A percentile compares a stretch with the other conserved stretches of the same genome.
Evolutionary conservation across 306 rosid genomes (phyloP).

Genomic region (Rubus parviflorus): DNA sequence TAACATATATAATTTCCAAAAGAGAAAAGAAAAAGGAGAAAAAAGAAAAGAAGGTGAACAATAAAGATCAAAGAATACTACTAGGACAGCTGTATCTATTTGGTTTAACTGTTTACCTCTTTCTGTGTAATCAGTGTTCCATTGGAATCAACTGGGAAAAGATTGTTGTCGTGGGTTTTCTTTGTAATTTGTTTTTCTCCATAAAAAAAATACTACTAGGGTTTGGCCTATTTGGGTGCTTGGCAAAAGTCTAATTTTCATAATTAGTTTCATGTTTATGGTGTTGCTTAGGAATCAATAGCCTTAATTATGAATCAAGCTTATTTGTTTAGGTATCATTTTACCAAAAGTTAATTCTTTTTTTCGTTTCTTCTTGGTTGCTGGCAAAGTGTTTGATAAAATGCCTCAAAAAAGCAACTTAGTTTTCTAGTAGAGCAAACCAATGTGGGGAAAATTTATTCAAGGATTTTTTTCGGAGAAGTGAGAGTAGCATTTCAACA

Average conservation of each 20-base stretch:
- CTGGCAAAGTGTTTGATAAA: background rate
- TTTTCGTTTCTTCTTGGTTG: background rate
- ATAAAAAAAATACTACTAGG: background rate
- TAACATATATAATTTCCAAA: background rate
- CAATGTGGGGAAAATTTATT: background rate
- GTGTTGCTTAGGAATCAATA: background rate
- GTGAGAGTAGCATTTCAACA: background rate
- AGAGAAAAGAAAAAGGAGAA: slow-evolving; percentile 6
- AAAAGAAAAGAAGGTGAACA: background rate
- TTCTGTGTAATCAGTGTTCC: no score
- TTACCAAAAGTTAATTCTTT: background rate
- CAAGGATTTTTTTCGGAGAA: background rate
- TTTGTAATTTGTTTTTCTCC: no score
- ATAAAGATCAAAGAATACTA: background rate
- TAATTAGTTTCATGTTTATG: background rate
- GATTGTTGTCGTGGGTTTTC: no score
- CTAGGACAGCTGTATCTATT: no score
- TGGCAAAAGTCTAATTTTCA: slow-evolving; percentile 12
- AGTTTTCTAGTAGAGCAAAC: no score
- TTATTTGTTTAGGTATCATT: background rate
- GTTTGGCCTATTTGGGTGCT: background rate
- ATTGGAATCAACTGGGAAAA: no score
- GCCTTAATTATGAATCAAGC: background rate
- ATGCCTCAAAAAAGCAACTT: background rate
- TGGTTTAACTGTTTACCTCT: no score